Evolutionary conservation across 768 basidiomycete species (phyloP), one percentile per base, ranked within the genome.

Genomic region (Lactarius pseudohatsudake): DNA sequence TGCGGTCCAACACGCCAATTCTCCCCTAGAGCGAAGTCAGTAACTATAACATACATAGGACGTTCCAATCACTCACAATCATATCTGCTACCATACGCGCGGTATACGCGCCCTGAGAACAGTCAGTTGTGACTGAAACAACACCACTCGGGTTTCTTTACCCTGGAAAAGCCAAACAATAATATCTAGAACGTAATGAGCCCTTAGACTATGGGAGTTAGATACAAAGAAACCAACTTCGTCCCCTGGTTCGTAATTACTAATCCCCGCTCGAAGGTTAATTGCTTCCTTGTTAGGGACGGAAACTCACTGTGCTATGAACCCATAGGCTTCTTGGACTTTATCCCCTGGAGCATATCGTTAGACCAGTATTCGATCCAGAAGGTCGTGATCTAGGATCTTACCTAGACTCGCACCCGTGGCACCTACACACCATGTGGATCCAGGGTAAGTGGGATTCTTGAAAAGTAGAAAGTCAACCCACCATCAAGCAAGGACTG

Each of bases 261-360:
- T 91, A 67, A 50, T 7, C 64, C 28, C 40, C 40, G 9, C 11
- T 55, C 55, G 26, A 40, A 8, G 30, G 41, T 56, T 28, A 58
- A 41, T 40, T 43, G 36, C 26, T 26, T 53, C 30, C 45, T 28
- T 20, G 18, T 36, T 16, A n/a, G 45, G 26, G 58, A 45, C 10
- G 43, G 56, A 18, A 18, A 78, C 89, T 75, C 71, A 91, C 89
- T 91, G 88, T 26, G 90, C 84, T 70, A 91, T 87, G 72, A 91
- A 91, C n/a, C 83, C 87, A 76, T 90, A 90, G 40, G 86, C 89
- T 69, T 91, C 88, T 76, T 91, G 86, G 2, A 91, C 87, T 72
- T 91, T 90, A 64, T 87, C 86, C 47, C 77, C 88, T 90, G 69
- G 57, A 38, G 45, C 28, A n/a, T 13, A 28, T 57, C 36, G n/a